Evolutionary conservation across 306 rosid genomes (phyloP), one percentile per base, ranked within the genome.

Genomic region (Pterocarpus macrocarpus): DNA sequence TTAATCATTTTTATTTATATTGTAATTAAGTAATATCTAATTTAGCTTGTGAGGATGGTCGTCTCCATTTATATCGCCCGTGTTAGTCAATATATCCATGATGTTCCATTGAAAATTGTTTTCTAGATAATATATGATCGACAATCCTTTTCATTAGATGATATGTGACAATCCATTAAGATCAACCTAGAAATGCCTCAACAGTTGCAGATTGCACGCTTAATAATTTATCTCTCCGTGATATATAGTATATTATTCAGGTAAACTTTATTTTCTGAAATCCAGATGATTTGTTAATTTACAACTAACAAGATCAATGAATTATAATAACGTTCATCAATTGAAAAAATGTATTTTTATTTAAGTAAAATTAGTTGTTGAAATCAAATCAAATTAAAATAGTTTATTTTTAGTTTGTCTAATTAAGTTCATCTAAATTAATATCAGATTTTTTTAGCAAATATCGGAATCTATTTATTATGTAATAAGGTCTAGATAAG

Each of bases 31-130:
- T 56, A 56, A 17, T 17, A 16, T 56, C 28, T 56, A 17, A 16
- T 7, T 56, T 56, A 56, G 33, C 32, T 16, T 56, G 62, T 56
- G 7, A 43, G 56, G 57, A 44, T 44, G 45, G 3, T 43, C 5
- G 12, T 10, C 2, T 10, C 3, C 5, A 8, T 43, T 2, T 11
- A 12, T 49, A 49, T 11, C 15, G 55, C 55, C 2, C 10, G 61
- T 49, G 44, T 30, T 49, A 11, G 75, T 28, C 61, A 47, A 47
- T 30, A 32, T 47, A 30, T 69, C 43, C 34, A 47, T 49, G 43
- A 30, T 69, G 59, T 69, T 69, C 56, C 10, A 28, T 13, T 69
- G 74, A 69, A 9, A 69, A 47, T 45, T 69, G 44, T 69, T 15
- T 15, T 38, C 30, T 38, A 66, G 35, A 58, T 49, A 2, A 58